These are phyloP conservation scores for Cucumis cinereus DNA, from an alignment of 306 rosid genomes.

Conservation along the genomic window DNA sequence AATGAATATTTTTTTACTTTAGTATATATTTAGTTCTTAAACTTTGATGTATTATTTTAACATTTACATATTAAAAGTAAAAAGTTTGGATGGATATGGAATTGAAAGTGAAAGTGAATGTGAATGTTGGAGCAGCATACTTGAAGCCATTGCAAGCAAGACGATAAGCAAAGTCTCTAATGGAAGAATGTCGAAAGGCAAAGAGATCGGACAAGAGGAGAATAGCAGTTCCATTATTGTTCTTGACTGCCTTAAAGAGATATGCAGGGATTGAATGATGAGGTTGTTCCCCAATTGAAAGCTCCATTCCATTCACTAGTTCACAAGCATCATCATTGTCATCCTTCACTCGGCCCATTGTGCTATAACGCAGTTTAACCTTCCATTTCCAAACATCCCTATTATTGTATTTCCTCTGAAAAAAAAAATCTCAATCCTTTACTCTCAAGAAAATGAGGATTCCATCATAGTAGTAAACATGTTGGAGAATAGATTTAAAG, in stretches of 20 bases:
- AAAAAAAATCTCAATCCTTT: constrained; percentile 40
- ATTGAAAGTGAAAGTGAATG: too few relatives aligned
- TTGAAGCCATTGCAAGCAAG: constrained; percentile 77
- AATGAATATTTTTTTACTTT: too few relatives aligned
- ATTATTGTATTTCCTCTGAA: constrained; percentile 31
- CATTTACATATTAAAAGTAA: too few relatives aligned
- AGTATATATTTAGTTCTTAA: too few relatives aligned
- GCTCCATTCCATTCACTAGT: constrained; percentile 58
- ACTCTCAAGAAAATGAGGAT: constrained; percentile 14
- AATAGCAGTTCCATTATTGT: constrained; percentile 61
- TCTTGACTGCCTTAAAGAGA: constrained; percentile 70
- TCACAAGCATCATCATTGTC: constrained; percentile 37
- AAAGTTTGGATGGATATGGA: too few relatives aligned
- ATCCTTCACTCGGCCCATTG: constrained; percentile 10
- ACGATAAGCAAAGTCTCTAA: constrained; percentile 69
- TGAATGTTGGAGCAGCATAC: constrained; percentile 21
- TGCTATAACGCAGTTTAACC: constrained; percentile 28
- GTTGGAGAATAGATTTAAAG: not conserved
- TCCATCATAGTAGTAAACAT: too few relatives aligned
- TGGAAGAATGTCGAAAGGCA: constrained; percentile 62
- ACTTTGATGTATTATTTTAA: too few relatives aligned
- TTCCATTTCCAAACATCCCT: constrained; percentile 8
- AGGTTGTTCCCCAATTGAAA: constrained; percentile 47
- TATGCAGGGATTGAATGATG: constrained; percentile 31
- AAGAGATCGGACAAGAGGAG: constrained; percentile 60